Conservation (phyloP, 1,284 basidiomycete species). For the Ceratobasidium sp. region DNA sequence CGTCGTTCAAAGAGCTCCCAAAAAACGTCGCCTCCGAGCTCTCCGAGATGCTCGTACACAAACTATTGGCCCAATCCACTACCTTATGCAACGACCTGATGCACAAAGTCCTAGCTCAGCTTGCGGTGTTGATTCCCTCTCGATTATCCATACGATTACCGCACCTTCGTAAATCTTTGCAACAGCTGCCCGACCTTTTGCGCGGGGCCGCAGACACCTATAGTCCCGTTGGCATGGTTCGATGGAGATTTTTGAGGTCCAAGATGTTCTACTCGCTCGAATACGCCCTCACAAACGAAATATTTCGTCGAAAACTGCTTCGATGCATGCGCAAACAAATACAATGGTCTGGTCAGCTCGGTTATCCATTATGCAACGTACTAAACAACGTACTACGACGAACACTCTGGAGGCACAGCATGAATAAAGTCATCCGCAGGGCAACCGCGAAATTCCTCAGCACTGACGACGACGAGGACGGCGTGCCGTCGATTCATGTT, state of each 20-base stretch:
- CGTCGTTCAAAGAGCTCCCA: neutral
- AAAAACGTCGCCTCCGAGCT: slow-evolving; percentile 1
- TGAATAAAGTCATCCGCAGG: neutral
- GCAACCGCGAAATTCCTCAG: slow-evolving; percentile 3
- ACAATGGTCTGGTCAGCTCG: neutral
- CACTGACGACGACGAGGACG: neutral
- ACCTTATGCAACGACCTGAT: neutral
- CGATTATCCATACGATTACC: neutral
- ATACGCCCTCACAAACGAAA: neutral
- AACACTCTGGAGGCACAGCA: slow-evolving; percentile 4
- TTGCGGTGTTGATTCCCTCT: neutral
- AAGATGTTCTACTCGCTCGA: slow-evolving; percentile 7
- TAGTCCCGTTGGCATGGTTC: neutral
- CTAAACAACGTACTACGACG: neutral
- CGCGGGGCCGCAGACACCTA: neutral
- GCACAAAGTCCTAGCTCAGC: neutral
- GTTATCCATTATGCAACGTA: neutral
- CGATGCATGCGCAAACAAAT: slow-evolving; percentile 1
- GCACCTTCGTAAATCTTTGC: neutral
- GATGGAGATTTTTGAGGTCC: neutral
- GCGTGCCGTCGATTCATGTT: neutral
- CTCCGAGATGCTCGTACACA: neutral
- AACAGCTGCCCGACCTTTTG: neutral
- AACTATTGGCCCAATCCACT: neutral
- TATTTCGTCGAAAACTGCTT: neutral